Evolutionary conservation across 768 basidiomycete species (phyloP).

Genomic region (Hysterangium stoloniferum): DNA sequence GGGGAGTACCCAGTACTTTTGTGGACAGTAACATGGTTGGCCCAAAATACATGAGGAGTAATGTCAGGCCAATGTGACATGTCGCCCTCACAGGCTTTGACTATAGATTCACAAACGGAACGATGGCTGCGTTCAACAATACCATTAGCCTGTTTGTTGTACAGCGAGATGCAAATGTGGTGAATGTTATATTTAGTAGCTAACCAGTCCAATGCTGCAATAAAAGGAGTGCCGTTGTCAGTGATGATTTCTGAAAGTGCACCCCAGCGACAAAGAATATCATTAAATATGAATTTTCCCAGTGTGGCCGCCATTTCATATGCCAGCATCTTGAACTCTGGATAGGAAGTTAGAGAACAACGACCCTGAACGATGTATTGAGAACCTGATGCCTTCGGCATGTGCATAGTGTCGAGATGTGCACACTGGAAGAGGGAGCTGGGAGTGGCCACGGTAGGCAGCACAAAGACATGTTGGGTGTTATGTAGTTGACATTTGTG

Average conservation of each 20-base stretch:
- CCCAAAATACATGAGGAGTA: slow-evolving; percentile 17
- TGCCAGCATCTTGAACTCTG: slow-evolving; percentile 19
- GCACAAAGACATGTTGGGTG: slow-evolving; percentile 16
- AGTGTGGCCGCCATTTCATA: slow-evolving; percentile 15
- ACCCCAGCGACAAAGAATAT: slow-evolving; percentile 17
- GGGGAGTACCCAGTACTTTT: slow-evolving; percentile 23
- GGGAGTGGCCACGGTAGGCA: slow-evolving; percentile 15
- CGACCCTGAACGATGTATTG: slow-evolving; percentile 27
- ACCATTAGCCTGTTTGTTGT: slow-evolving; percentile 30
- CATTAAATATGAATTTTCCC: slow-evolving; percentile 16
- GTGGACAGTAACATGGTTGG: slow-evolving; percentile 22
- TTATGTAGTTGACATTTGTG: slow-evolving; percentile 30
- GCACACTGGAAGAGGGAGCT: slow-evolving; percentile 26
- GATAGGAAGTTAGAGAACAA: slow-evolving; percentile 17
- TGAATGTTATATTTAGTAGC: slow-evolving; percentile 2
- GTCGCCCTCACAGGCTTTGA: slow-evolving; percentile 25
- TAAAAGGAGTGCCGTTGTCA: slow-evolving; percentile 15
- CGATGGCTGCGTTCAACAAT: slow-evolving; percentile 29
- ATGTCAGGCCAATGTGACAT: slow-evolving; percentile 16
- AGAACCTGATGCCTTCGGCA: slow-evolving; percentile 28
- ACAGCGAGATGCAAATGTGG: slow-evolving; percentile 25
- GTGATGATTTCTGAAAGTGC: slow-evolving; percentile 15
- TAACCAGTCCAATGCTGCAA: slow-evolving; percentile 11
- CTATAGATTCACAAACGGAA: slow-evolving; percentile 20
- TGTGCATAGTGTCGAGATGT: slow-evolving; percentile 34